Percentiles rank a stretch among this genome's conserved stretches.
phyloP scores from a whole-genome alignment of 2,329 filamentous ascomycete genomes.

The Arthrobotrys iridis region DNA sequence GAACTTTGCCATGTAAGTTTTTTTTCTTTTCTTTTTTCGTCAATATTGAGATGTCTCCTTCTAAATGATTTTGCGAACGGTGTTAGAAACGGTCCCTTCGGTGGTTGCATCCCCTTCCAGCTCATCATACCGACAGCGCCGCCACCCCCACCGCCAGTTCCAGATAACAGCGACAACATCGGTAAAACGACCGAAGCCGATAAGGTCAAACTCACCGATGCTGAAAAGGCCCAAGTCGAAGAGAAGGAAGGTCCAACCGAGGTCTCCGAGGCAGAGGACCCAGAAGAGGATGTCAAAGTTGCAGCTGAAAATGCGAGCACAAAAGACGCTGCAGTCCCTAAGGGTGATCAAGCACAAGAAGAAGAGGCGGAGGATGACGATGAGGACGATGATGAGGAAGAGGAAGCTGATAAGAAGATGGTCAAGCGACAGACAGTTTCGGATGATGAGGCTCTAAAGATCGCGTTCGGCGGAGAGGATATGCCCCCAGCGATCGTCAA shows the following conservation, averaged over 20 bases:
- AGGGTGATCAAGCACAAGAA: too few species aligned
- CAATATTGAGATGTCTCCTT: too few species aligned
- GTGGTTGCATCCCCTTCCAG: constrained; percentile 29
- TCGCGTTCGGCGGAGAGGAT: constrained; percentile 14
- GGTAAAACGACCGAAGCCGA: constrained; percentile 15
- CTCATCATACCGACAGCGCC: not conserved
- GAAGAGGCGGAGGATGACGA: too few species aligned
- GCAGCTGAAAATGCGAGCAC: not conserved
- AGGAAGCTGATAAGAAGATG: not conserved
- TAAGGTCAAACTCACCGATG: not conserved
- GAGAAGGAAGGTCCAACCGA: not conserved
- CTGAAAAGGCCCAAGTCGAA: not conserved
- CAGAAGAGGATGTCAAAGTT: not conserved
- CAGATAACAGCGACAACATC: constrained; percentile 12
- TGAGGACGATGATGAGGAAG: not conserved
- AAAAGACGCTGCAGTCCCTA: too few species aligned
- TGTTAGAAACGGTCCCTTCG: constrained; percentile 19
- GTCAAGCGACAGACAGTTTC: not conserved
- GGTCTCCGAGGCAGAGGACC: not conserved
- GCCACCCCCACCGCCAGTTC: not conserved
- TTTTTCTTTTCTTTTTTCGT: too few species aligned
- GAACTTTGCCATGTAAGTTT: constrained; percentile 10
- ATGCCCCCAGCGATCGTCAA: not conserved
- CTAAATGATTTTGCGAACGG: too few species aligned
- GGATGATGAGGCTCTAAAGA: constrained; percentile 8